Percentiles rank a stretch among this genome's conserved stretches.
phyloP scores from a whole-genome alignment of 177 flowering plant genomes.

The Vitis hybrid region DNA sequence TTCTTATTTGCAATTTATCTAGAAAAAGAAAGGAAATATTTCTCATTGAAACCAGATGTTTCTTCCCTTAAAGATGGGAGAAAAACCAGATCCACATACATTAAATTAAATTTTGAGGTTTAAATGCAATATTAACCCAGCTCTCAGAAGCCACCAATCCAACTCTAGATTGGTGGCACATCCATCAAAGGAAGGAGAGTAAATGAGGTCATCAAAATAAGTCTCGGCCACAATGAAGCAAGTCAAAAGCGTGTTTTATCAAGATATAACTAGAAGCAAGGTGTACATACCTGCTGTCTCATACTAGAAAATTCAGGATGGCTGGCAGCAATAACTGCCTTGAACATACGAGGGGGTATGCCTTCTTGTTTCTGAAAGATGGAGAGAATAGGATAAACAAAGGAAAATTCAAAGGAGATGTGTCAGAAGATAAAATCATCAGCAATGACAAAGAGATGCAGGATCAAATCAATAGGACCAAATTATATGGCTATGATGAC shows the following conservation, averaged over 20 bases:
- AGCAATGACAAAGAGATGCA: not conserved
- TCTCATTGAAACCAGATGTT: too few relatives aligned
- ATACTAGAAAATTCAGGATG: slow-evolving; percentile 92
- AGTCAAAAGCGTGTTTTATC: not conserved
- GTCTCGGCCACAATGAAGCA: not conserved
- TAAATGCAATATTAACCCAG: too few relatives aligned
- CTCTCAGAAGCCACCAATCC: too few relatives aligned
- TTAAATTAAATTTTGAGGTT: too few relatives aligned
- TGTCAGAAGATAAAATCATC: not conserved
- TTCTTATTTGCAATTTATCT: too few relatives aligned
- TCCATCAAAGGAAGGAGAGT: too few relatives aligned
- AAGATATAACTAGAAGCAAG: not conserved
- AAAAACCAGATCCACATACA: too few relatives aligned
- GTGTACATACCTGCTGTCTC: slow-evolving; percentile 79
- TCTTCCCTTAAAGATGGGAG: too few relatives aligned
- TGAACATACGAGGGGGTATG: slow-evolving; percentile 87
- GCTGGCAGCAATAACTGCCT: slow-evolving; percentile 89
- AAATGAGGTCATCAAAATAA: not conserved
- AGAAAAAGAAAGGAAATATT: too few relatives aligned
- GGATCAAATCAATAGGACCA: too few relatives aligned
- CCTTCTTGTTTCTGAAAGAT: slow-evolving; percentile 72
- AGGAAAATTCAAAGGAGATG: not conserved
- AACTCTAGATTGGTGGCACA: too few relatives aligned
- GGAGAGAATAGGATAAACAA: slow-evolving; percentile 3
- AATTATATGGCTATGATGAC: too few relatives aligned